Percentiles rank a stretch among this genome's conserved stretches.
Conservation (phyloP, 805 yeast genomes). For the Aciculoconidium aculeatum region DNA sequence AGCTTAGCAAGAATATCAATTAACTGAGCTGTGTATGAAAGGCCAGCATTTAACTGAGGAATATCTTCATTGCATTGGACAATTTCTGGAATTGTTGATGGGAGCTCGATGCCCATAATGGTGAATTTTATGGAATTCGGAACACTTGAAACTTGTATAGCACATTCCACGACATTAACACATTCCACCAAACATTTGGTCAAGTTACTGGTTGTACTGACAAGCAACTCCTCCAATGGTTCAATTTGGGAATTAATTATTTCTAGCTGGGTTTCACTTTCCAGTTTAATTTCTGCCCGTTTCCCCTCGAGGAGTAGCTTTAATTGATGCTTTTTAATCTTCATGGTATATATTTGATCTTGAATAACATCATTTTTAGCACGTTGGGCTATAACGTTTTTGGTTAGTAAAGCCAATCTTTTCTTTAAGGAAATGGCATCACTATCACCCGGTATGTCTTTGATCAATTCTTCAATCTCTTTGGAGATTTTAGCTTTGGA, state of each 20-base stretch:
- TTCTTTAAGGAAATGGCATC: not conserved
- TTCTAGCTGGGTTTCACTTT: constrained; percentile 19
- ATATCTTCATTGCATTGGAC: too few relatives aligned
- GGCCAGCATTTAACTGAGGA: constrained; percentile 32
- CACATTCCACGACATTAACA: constrained; percentile 3
- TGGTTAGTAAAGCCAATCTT: constrained; percentile 1
- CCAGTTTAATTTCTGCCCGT: constrained; percentile 11
- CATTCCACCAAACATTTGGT: not conserved
- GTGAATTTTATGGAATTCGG: constrained; percentile 18
- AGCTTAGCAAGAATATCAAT: constrained; percentile 20
- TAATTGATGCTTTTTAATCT: constrained; percentile 17
- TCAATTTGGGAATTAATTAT: constrained; percentile 20
- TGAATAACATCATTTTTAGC: constrained; percentile 16
- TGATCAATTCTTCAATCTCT: constrained; percentile 2
- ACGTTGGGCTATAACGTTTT: constrained; percentile 11
- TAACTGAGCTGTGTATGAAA: constrained; percentile 25
- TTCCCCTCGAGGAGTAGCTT: constrained; percentile 13
- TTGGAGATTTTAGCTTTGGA: constrained; percentile 21
- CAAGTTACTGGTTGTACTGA: constrained; percentile 16
- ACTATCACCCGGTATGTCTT: not conserved
- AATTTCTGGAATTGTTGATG: constrained; percentile 24
- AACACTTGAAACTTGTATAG: constrained; percentile 22
- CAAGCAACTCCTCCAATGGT: constrained; percentile 22
- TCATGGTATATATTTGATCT: constrained; percentile 8
- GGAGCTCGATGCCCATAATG: constrained; percentile 32